Base-by-base conservation (phyloP, 2,329 filamentous ascomycete species). In the Colletotrichum sp. region DNA sequence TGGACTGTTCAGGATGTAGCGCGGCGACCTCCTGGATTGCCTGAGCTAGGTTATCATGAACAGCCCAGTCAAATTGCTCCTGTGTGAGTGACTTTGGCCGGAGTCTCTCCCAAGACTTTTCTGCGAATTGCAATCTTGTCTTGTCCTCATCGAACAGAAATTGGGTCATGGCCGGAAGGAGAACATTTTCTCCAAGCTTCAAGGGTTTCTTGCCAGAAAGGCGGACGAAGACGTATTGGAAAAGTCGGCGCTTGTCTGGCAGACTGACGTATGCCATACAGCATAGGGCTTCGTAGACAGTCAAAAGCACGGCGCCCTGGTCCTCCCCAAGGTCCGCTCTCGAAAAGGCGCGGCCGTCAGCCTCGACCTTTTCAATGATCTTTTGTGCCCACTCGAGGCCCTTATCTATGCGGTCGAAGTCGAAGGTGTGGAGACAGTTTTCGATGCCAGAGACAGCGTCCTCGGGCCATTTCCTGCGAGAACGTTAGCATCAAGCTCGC, bases 221-320 rank as follows among this genome's bases (percentile, higher is more conserved):
- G 26, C 95, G 90, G 79, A 92, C 89, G 83, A 99, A 98, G 13
- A 98, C 95, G 79, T 90, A 92, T 82, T 98, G 94, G 82, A 99
- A 98, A 78, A 93, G 82, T 1, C 82, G 79, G 4, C 89, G 87
- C 78, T 88, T 88, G 6, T 88, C 87, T 2, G 89, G 86, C n/a
- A 87, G 79, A 60, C 85, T 89, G 76, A 98, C 88, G 82, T 98
- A 95, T 1, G 94, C 90, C 78, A 96, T 92, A 83, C 94, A 98
- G 83, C 96, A 98, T 67, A 99, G 87, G 0, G 94, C 93, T 83
- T 99, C 96, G 80, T 98, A 98, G 34, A 99, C 91, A 13, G 95
- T 93, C 74, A 97, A 91, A 67, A 98, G 90, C 8, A 95, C 92
- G 32, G 91, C 87, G 3, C 90, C 86, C 32, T 90, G 85, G 8